Evolutionary conservation across 306 rosid species (phyloP).

Genomic region (Trifolium pratense): DNA sequence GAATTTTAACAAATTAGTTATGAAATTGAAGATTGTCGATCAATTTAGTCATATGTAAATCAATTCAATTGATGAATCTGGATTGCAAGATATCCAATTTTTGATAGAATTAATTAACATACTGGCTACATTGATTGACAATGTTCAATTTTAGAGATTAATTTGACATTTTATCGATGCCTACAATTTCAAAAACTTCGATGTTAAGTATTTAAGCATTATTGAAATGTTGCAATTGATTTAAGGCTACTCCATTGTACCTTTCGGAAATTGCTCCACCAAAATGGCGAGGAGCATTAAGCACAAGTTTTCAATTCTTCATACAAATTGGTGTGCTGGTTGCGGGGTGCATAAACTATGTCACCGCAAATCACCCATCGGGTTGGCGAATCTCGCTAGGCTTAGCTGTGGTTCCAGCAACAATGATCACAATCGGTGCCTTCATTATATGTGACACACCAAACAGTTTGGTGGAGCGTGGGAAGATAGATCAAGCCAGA

Average conservation of each 20-base stretch:
- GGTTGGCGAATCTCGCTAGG: constrained; percentile 72
- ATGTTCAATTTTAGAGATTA: neutral
- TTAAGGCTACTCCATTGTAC: constrained; percentile 66
- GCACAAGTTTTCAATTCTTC: constrained; percentile 55
- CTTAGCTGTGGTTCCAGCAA: constrained; percentile 58
- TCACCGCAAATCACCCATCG: constrained; percentile 45
- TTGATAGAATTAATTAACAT: neutral
- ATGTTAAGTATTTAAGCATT: neutral
- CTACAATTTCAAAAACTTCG: neutral
- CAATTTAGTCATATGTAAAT: neutral
- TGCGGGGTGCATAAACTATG: constrained; percentile 55
- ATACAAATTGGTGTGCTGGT: constrained; percentile 58
- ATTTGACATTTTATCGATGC: neutral
- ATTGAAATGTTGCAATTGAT: neutral
- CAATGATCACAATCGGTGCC: constrained; percentile 56
- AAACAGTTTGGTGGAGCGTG: constrained; percentile 68
- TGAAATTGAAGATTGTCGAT: neutral
- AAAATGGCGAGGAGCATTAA: constrained; percentile 70
- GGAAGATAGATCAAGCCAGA: constrained; percentile 58
- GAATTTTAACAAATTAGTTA: neutral
- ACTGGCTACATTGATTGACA: neutral
- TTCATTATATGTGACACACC: constrained; percentile 66
- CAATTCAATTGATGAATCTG: neutral
- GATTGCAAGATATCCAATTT: neutral
- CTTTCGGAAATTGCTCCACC: constrained; percentile 80